Evolutionary conservation across 768 basidiomycete genomes (phyloP), one percentile per base, ranked within the genome.

Genomic region (Dioszegia aurantiaca): DNA sequence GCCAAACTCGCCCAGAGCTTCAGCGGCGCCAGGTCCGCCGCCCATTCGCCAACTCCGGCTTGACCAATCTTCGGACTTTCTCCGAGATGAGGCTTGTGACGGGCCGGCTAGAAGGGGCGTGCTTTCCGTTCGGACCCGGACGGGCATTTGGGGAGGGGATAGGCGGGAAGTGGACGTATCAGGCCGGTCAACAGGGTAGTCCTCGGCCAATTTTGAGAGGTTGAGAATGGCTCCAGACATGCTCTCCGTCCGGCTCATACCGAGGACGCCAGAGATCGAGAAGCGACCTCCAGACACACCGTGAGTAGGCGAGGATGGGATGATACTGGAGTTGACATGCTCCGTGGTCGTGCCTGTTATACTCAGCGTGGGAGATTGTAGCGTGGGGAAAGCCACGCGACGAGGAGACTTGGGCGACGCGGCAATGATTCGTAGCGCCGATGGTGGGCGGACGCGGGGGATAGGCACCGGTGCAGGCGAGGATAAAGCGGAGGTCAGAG

Each of bases 191-290:
- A 44, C 54, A 21, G 60, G 63, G 36, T 64, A 28, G 4, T 60
- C 63, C 54, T 73, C 71, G 17, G 63, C 69, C 10, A 70, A 41
- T 19, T 61, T 58, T 26, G 63, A 47, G 12, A 73, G 61, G 21
- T 46, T 64, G 1, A 64, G 57, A 5, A 56, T 63, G 1, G 71
- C 71, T 5, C 60, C 65, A 24, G 58, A 57, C 47, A 63, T 60
- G 40, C 56, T 59, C 4, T 46, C 60, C 3, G 62, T 64, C 4
- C 61, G 53, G 9, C 43, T 40, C n/a, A 60, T 54, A n/a, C 68
- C 68, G 4, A 73, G 58, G 3, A 64, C 63, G 21, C 68, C 68
- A 21, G 71, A 73, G 36, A 73, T 65, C 10, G 71, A 73, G 53
- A 70, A 73, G n/a, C 71, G 45, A 8, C 67, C 67, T 9, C 53